A percentile compares a stretch with the other conserved stretches of the same genome.
Conservation (phyloP, 1,284 basidiomycete genomes). For the Leccinum solheimii region DNA sequence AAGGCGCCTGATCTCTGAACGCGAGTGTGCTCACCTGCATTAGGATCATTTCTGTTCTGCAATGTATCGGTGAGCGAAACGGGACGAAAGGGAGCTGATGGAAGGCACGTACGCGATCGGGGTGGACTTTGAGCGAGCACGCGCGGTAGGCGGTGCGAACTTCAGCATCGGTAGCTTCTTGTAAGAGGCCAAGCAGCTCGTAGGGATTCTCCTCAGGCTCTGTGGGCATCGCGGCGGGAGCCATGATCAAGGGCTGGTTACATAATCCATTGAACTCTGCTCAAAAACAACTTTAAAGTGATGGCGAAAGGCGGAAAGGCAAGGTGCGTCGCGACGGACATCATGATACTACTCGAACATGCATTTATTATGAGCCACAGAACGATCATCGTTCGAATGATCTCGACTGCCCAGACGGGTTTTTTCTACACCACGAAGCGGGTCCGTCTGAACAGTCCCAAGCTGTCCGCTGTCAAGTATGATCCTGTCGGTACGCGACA, state of each 20-base stretch:
- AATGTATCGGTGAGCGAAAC: slow-evolving; percentile 12
- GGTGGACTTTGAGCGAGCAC: slow-evolving; percentile 84
- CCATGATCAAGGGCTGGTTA: not conserved
- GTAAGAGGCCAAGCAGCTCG: slow-evolving; percentile 65
- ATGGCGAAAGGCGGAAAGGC: slow-evolving; percentile 52
- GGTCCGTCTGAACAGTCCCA: slow-evolving; percentile 62
- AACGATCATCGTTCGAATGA: slow-evolving; percentile 80
- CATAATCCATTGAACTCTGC: not conserved
- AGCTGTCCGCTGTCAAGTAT: slow-evolving; percentile 84
- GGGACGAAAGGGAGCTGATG: not conserved
- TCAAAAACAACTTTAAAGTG: not conserved
- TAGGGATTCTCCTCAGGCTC: slow-evolving; percentile 72
- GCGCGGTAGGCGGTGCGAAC: slow-evolving; percentile 84
- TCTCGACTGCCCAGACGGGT: slow-evolving; percentile 88
- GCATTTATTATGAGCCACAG: slow-evolving; percentile 40
- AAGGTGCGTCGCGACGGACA: slow-evolving; percentile 39
- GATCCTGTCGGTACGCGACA: slow-evolving; percentile 75
- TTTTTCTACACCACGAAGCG: slow-evolving; percentile 86
- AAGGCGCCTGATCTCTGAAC: not conserved
- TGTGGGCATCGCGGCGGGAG: slow-evolving; percentile 22
- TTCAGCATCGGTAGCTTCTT: slow-evolving; percentile 78
- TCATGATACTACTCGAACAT: not conserved
- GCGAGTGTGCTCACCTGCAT: slow-evolving; percentile 55
- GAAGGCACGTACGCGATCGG: slow-evolving; percentile 70
- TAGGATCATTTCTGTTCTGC: slow-evolving; percentile 77